phyloP scores from a whole-genome alignment of 164 flowering plant species.

The Magnolia changhungtana region DNA sequence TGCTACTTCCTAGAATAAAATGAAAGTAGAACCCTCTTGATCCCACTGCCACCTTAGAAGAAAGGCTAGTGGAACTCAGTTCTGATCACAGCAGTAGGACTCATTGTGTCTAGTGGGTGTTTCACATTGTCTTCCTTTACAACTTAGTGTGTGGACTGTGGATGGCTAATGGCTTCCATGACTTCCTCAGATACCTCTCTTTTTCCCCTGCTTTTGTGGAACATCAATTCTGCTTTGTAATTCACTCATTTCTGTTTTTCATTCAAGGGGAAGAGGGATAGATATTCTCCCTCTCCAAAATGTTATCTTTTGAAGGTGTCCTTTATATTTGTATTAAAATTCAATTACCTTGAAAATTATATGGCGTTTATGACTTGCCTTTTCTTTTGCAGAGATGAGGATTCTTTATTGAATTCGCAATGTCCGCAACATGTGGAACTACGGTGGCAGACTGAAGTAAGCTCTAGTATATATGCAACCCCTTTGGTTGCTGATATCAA shows the following conservation, averaged over 20 bases:
- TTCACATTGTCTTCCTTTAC: too few relatives aligned
- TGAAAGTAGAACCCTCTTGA: too few relatives aligned
- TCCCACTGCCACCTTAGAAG: too few relatives aligned
- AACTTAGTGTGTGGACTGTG: too few relatives aligned
- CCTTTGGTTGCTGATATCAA: conserved; percentile 96
- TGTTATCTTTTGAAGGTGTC: neutral
- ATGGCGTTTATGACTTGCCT: neutral
- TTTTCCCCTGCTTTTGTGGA: too few relatives aligned
- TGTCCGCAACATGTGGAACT: conserved; percentile 91
- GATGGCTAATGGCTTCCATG: too few relatives aligned
- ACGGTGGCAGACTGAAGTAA: conserved; percentile 97
- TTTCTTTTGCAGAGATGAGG: conserved; percentile 65
- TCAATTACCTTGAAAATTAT: neutral
- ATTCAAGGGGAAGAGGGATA: neutral
- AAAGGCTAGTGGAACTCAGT: too few relatives aligned
- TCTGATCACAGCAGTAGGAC: too few relatives aligned
- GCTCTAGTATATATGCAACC: conserved; percentile 92
- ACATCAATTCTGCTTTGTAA: too few relatives aligned
- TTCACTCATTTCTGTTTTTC: neutral
- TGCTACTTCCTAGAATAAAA: too few relatives aligned
- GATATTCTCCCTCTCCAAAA: neutral
- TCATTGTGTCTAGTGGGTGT: too few relatives aligned
- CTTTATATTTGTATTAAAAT: neutral
- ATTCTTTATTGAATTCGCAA: conserved; percentile 71
- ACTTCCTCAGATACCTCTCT: too few relatives aligned